These are phyloP conservation scores for Ascochyta viciae-villosae DNA, from an alignment of 2,329 filamentous ascomycete genomes.

Conservation along the genomic window DNA sequence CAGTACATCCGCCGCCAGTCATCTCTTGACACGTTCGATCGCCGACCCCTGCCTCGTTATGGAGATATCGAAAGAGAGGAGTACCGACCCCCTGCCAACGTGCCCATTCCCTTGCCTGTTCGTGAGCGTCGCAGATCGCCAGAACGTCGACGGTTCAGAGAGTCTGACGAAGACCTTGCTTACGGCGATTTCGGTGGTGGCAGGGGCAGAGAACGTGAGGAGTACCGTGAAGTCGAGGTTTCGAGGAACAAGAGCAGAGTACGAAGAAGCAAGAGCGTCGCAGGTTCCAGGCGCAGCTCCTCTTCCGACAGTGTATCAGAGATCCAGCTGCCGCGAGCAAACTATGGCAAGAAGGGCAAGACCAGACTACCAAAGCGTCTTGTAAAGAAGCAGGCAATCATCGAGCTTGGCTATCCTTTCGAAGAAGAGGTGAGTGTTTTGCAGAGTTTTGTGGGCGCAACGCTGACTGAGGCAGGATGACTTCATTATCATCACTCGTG, in stretches of 20 bases:
- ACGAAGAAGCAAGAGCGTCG: conserved; percentile 39
- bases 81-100: conserved; percentile 70
- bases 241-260: conserved; percentile 53
- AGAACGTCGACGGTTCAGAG: conserved; percentile 61
- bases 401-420: conserved; percentile 85
- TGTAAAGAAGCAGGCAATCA: conserved; percentile 80
- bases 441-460: background rate
- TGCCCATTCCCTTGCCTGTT: conserved; percentile 71
- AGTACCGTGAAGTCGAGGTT: conserved; percentile 59
- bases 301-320: conserved; percentile 53
- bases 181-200: conserved; percentile 54
- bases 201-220: conserved; percentile 46
- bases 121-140: conserved; percentile 57
- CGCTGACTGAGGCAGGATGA: conserved; percentile 66
- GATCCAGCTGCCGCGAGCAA: conserved; percentile 42
- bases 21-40: conserved; percentile 88
- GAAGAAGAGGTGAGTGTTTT: conserved; percentile 74
- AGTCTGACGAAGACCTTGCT: conserved; percentile 72
- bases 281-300: conserved; percentile 45
- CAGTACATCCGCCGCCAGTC: conserved; percentile 80
- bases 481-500: conserved; percentile 81
- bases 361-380: conserved; percentile 84
- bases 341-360: conserved; percentile 72
- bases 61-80: conserved; percentile 64
- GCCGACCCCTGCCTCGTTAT: conserved; percentile 67